Evolutionary conservation across 2,329 filamentous ascomycete genomes (phyloP).

Genomic region (Venturia asperata): DNA sequence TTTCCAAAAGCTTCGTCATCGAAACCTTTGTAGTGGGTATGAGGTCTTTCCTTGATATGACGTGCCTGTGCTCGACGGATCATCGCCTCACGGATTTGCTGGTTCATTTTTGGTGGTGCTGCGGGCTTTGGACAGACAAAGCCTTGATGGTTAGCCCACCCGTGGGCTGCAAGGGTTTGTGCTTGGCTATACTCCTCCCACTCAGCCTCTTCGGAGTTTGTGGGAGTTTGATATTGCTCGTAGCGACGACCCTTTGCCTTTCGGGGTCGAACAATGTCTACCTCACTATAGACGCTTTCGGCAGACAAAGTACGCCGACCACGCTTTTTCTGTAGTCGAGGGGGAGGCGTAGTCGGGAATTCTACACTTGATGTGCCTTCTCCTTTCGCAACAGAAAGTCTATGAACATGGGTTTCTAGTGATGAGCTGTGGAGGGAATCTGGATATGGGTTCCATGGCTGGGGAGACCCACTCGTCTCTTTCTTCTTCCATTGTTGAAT

Average conservation of each 20-base stretch:
- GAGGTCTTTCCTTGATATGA: background rate
- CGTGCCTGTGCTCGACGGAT: background rate
- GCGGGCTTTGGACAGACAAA: background rate
- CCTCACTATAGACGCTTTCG: background rate
- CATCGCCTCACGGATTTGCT: background rate
- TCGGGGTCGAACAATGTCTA: background rate
- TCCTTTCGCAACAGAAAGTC: background rate
- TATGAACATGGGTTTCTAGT: conserved; percentile 14
- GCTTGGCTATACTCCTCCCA: background rate
- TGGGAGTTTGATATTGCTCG: background rate
- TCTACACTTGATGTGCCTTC: background rate
- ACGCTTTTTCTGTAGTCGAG: background rate
- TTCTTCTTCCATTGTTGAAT: conserved; percentile 2
- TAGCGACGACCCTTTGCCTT: background rate
- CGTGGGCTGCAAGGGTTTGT: background rate
- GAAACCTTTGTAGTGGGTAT: background rate
- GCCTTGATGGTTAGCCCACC: background rate
- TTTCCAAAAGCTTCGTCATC: background rate
- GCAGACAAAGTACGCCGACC: background rate
- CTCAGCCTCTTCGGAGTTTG: background rate
- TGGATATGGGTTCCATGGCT: conserved; percentile 14
- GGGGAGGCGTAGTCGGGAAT: background rate
- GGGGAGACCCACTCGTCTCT: background rate
- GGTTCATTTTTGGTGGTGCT: background rate
- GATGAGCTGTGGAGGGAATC: conserved; percentile 10